Evolutionary conservation across 495 filamentous ascomycete species (phyloP), one percentile per base, ranked within the genome.

Genomic region (Daldinia caldariorum): DNA sequence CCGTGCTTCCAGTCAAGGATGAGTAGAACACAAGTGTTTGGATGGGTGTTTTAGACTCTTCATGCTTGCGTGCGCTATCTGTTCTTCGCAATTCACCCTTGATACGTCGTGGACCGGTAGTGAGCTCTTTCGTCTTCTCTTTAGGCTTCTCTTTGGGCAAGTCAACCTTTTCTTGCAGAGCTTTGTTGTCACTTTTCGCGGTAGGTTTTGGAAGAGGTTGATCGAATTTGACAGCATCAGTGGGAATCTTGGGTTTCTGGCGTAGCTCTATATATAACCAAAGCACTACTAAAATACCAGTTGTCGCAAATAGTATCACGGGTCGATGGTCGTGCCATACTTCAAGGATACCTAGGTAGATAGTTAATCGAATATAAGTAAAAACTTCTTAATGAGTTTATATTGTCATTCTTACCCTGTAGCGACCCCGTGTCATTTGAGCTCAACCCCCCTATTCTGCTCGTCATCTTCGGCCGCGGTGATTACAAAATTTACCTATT

Each of bases 21-120:
- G 92, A 93, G 77, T 88, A 98, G 82, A 97, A 97, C 2, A 97
- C 83, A 20, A 97, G 79, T 1, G 90, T 85, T 74, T 97, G 93
- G 39, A 97, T 88, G 58, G 79, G 61, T 39, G 43, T 72, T 50
- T 74, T 67, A 53, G 39, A 10, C 45, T 16, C 61, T 62, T 8
- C 38, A 39, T 12, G 45, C 60, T 37, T 63, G 45, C 47, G 74
- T 66, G 63, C 67, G 3, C 47, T 55, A 14, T 76, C 75, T 9
- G 69, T 51, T 60, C 75, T 83, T 37, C 71, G 74, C 61, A 77
- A 45, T 51, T 80, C 82, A 32, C 86, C 85, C 47, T 83, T 83
- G 61, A 87, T 86, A 62, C 83, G 81, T 59, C 79, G 77, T 4
- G 86, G 83, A 6, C 77, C 81, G 22, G 57, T 65, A 3, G 71